These are phyloP conservation scores for Lactarius tabidus DNA, from an alignment of 768 basidiomycete genomes.

Conservation along the genomic window DNA sequence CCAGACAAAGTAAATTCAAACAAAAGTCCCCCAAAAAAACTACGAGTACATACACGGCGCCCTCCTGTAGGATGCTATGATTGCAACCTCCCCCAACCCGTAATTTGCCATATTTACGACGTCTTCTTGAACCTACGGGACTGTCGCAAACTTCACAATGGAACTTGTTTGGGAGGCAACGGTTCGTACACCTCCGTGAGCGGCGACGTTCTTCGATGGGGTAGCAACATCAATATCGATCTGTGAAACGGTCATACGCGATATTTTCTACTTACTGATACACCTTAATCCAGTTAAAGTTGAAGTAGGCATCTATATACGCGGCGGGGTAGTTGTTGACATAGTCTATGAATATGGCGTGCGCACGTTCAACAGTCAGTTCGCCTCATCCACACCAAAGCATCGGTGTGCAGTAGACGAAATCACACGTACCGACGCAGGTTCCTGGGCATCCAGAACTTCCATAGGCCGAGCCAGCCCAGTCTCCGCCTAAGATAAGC, in stretches of 20 bases:
- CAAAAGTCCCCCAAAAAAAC: not conserved
- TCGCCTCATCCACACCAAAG: not conserved
- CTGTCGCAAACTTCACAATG: not conserved
- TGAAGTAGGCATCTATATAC: slow-evolving; percentile 68
- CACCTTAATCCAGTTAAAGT: slow-evolving; percentile 56
- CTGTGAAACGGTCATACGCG: not conserved
- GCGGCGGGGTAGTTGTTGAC: slow-evolving; percentile 64
- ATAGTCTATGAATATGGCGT: slow-evolving; percentile 39
- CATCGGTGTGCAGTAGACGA: not conserved
- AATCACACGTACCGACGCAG: slow-evolving; percentile 41
- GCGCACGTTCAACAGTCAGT: slow-evolving; percentile 27
- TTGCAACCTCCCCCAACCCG: not conserved
- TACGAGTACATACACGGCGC: not conserved
- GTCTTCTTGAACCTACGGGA: not conserved
- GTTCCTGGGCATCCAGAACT: slow-evolving; percentile 49
- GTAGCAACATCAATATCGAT: not conserved
- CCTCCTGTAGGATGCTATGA: not conserved
- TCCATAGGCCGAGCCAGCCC: slow-evolving; percentile 48
- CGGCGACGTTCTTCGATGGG: not conserved
- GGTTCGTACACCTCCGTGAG: not conserved
- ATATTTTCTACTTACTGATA: slow-evolving; percentile 35
- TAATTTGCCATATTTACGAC: not conserved
- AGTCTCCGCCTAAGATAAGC: slow-evolving; percentile 39
- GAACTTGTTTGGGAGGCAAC: not conserved
- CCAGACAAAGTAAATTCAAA: not conserved